A percentile compares a stretch with the other conserved stretches of the same genome.
Evolutionary conservation across 495 filamentous ascomycete species (phyloP).

Genomic region (Lindgomyces ingoldianus): DNA sequence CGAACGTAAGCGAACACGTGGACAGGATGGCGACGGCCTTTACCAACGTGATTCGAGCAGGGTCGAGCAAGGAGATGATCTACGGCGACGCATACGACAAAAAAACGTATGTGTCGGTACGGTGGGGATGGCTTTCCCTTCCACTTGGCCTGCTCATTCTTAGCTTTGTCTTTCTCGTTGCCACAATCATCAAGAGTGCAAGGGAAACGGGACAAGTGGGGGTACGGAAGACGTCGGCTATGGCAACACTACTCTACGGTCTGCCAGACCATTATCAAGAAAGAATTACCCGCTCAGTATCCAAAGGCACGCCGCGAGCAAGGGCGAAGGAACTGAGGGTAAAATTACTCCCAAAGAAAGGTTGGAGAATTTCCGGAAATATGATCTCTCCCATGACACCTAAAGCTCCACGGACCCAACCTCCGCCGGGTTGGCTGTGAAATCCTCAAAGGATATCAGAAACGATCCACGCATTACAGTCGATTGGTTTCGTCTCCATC

Average conservation of each 20-base stretch:
- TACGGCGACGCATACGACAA: neutral
- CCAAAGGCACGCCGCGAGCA: neutral
- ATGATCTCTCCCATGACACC: neutral
- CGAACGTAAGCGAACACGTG: conserved; percentile 7
- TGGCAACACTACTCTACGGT: conserved; percentile 21
- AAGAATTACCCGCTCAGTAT: neutral
- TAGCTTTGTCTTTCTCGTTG: neutral
- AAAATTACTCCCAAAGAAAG: neutral
- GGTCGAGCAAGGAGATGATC: neutral
- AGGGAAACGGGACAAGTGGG: conserved; percentile 10
- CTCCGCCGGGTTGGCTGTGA: neutral
- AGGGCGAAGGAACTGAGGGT: neutral
- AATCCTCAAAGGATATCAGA: neutral
- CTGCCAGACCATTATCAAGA: neutral
- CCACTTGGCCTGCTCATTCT: conserved; percentile 7
- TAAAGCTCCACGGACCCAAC: too few species aligned
- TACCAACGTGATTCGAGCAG: conserved; percentile 10
- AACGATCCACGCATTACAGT: too few species aligned
- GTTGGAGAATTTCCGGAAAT: neutral
- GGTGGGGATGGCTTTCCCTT: conserved; percentile 7
- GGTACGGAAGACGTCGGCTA: conserved; percentile 11
- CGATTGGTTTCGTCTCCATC: too few species aligned
- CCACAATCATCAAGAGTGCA: neutral
- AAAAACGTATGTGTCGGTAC: neutral
- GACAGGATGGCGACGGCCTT: conserved; percentile 5